Evolutionary conservation across 495 filamentous ascomycete species (phyloP).

Genomic region (Cudoniella acicularis): DNA sequence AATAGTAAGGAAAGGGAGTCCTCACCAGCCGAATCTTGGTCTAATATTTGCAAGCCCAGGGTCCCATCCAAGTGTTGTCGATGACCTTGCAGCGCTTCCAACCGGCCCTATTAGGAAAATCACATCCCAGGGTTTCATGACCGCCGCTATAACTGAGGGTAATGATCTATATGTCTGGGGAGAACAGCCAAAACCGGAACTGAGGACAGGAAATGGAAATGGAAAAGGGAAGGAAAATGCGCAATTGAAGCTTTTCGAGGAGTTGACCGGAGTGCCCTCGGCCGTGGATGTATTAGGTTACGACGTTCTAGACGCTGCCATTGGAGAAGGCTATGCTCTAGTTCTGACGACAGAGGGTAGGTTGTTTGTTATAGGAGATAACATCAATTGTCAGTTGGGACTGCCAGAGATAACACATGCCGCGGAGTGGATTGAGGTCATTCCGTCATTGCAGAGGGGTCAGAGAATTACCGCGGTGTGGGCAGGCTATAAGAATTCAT

Average conservation of each 20-base stretch:
- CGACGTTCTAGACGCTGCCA: conserved; percentile 52
- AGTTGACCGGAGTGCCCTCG: conserved; percentile 27
- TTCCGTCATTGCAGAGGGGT: conserved; percentile 24
- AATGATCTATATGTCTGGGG: conserved; percentile 67
- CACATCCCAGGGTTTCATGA: conserved; percentile 49
- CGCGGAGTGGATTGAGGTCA: conserved; percentile 29
- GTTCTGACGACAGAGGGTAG: conserved; percentile 44
- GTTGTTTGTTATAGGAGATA: conserved; percentile 53
- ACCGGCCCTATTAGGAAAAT: conserved; percentile 50
- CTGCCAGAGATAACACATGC: conserved; percentile 23
- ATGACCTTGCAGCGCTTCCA: conserved; percentile 46
- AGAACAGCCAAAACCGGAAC: conserved; percentile 12
- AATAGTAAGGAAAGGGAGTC: too few species aligned
- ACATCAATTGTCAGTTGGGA: conserved; percentile 58
- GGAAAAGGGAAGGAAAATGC: too few species aligned
- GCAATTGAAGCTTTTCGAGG: conserved; percentile 28
- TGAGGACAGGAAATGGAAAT: conserved; percentile 32
- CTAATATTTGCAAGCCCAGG: too few species aligned
- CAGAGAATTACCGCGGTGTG: conserved; percentile 34
- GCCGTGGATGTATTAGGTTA: conserved; percentile 36
- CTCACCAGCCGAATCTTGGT: too few species aligned
- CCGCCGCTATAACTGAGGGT: conserved; percentile 53
- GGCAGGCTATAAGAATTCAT: conserved; percentile 44
- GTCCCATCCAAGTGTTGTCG: conserved; percentile 40
- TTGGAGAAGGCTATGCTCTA: conserved; percentile 56